Percentiles rank a stretch among this genome's conserved stretches.
These are phyloP conservation scores for Plasmopara viticola DNA, from an alignment of 352 stramenopile genomes.

Conservation along the genomic window DNA sequence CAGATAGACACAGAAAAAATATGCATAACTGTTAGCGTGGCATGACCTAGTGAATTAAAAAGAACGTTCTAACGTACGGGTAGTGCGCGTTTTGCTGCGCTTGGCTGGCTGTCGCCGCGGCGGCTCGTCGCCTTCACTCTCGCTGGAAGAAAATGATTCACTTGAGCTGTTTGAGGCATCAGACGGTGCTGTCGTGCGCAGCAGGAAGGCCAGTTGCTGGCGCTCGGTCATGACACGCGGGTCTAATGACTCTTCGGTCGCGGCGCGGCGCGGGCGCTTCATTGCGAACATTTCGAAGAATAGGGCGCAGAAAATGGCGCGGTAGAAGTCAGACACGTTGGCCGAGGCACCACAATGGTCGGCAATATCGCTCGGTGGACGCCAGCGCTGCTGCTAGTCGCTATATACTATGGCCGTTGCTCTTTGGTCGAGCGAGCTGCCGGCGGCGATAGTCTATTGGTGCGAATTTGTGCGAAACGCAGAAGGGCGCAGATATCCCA, in stretches of 20 bases:
- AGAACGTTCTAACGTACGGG: constrained; percentile 11
- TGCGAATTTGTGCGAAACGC: constrained; percentile 15
- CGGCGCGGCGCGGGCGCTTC: constrained; percentile 26
- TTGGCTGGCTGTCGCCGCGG: constrained; percentile 22
- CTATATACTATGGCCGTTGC: constrained; percentile 23
- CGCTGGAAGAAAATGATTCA: constrained; percentile 23
- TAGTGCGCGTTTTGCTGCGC: constrained; percentile 21
- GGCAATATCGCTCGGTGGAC: constrained; percentile 26
- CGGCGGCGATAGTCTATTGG: constrained; percentile 13
- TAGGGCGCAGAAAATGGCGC: neutral
- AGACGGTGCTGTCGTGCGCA: constrained; percentile 65
- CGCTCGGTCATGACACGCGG: constrained; percentile 78
- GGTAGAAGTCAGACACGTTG: constrained; percentile 2
- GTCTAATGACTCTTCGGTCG: constrained; percentile 30
- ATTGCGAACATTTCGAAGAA: constrained; percentile 15
- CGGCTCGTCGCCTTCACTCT: constrained; percentile 21
- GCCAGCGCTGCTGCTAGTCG: constrained; percentile 21
- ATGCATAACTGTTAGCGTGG: constrained; percentile 3
- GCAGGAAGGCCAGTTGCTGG: constrained; percentile 76
- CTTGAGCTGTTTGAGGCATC: constrained; percentile 29
- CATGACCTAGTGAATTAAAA: constrained; percentile 8
- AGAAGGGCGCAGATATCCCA: constrained; percentile 17
- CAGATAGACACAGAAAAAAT: constrained; percentile 6
- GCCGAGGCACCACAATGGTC: constrained; percentile 21
- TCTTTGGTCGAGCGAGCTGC: constrained; percentile 9